Base-by-base conservation (phyloP, 495 filamentous ascomycete genomes). In the Paragyromitra xinjiangensis region DNA sequence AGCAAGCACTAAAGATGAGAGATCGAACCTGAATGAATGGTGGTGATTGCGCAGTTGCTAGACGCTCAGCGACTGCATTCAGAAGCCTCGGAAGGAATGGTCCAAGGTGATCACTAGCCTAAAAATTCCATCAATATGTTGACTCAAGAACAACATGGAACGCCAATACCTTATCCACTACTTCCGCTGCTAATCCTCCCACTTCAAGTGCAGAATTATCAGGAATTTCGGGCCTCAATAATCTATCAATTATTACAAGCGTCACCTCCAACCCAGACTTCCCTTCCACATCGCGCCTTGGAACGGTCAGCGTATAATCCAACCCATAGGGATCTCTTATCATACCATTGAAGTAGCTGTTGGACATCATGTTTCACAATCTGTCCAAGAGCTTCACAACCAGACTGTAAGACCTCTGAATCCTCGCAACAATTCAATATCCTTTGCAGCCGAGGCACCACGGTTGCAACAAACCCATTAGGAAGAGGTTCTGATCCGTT, bases 161-260 rank as follows among this genome's bases (percentile, higher is more conserved):
- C 9, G 26, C 19, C 73, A 89, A 40, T 48, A 95, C 95, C 82
- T 92, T 94, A 84, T 98, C 96, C 6, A 99, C 96, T 72, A 98
- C 85, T 82, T 97, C 95, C 0, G 94, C 95, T 0, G 95, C 95
- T 63, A 99, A 88, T 37, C 94, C 93, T 71, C 95, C 95, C 34
- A 99, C 94, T 84, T 98, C 96, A 6, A 93, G 92, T n/a, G 96
- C 95, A 7, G 94, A 92, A 67, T 92, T 92, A 78, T 98, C 95
- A 64, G 94, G 92, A 39, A 98, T 90, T 1, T 87, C 83, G 0
- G 93, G 92, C 1, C 91, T 90, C 24, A 99, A 87, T 5, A 99
- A 87, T n/a, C 94, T 92, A 83, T 97, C 95, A 78, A 99, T 95
- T 78, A 99, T 95, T 66, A 93, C 86, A 53, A 99, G 87, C 29